A percentile compares a stretch with the other conserved stretches of the same genome.
Evolutionary conservation across 352 stramenopile species (phyloP).

Genomic region (Phytophthora aleatoria): DNA sequence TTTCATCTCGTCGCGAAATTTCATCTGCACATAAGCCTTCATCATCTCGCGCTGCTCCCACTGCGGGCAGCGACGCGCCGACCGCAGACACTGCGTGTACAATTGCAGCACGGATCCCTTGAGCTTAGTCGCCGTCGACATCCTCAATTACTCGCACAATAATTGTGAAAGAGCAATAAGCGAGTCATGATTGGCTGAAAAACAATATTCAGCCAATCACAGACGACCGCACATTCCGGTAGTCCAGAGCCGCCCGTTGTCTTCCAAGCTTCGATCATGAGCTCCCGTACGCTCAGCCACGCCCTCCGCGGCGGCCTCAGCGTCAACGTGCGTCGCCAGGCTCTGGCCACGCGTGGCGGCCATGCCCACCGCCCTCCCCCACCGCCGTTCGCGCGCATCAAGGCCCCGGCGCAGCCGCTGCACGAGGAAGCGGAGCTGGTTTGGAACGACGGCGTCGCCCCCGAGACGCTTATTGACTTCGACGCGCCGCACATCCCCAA

Average conservation of each 20-base stretch:
- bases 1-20: constrained; percentile 66
- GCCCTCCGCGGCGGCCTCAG: constrained; percentile 67
- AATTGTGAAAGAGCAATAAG: constrained; percentile 5
- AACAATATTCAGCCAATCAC: constrained; percentile 28
- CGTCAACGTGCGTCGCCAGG: constrained; percentile 54
- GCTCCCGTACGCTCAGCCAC: constrained; percentile 60
- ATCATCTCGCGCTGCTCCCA: constrained; percentile 88
- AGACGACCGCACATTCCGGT: constrained; percentile 18
- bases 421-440: constrained; percentile 85
- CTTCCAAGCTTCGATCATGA: constrained; percentile 42
- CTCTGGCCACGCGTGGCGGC: constrained; percentile 51
- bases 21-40: constrained; percentile 79
- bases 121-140: constrained; percentile 22
- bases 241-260: constrained; percentile 31
- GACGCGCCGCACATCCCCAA: constrained; percentile 87
- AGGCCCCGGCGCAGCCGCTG: constrained; percentile 59
- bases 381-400: constrained; percentile 81
- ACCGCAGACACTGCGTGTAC: constrained; percentile 79
- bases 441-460: constrained; percentile 87
- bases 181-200: constrained; percentile 27
- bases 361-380: constrained; percentile 72
- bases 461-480: constrained; percentile 90
- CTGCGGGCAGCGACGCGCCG: constrained; percentile 70
- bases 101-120: constrained; percentile 55
- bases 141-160: background rate